Conservation (phyloP, 768 basidiomycete species). For the Vishniacozyma victoriae region DNA sequence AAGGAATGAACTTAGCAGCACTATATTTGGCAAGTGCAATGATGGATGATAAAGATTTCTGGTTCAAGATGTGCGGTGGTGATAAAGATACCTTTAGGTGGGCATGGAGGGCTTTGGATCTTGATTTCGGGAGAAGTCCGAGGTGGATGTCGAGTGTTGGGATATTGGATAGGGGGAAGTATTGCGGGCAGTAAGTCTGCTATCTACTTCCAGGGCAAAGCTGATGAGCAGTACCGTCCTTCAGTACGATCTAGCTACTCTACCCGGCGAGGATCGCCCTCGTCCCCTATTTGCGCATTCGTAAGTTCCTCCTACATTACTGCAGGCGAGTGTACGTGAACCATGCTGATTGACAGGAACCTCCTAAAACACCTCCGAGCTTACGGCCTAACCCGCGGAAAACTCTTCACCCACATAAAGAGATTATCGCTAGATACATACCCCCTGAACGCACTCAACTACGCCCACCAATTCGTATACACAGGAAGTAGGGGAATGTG, state of each 20-base stretch:
- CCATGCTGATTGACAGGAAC: conserved; percentile 32
- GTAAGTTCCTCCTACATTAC: conserved; percentile 19
- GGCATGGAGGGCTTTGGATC: conserved; percentile 47
- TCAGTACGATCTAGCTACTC: conserved; percentile 44
- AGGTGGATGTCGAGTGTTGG: conserved; percentile 47
- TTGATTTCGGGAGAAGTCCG: conserved; percentile 41
- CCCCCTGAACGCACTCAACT: conserved; percentile 25
- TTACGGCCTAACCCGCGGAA: conserved; percentile 19
- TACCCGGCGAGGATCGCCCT: conserved; percentile 9
- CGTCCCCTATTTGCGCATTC: conserved; percentile 41
- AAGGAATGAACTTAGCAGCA: conserved; percentile 49
- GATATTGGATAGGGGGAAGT: conserved; percentile 28
- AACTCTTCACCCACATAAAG: conserved; percentile 39
- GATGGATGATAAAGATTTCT: conserved; percentile 48
- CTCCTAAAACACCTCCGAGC: conserved; percentile 46
- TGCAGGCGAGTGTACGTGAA: too few species aligned
- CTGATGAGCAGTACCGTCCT: conserved; percentile 31
- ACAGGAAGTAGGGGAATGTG: conserved; percentile 37
- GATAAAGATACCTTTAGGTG: conserved; percentile 50
- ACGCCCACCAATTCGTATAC: conserved; percentile 39
- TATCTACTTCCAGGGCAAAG: neutral
- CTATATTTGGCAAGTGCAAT: conserved; percentile 47
- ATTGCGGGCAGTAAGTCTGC: conserved; percentile 47
- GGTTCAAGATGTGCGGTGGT: conserved; percentile 49
- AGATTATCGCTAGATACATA: conserved; percentile 27